phyloP scores from a whole-genome alignment of 495 filamentous ascomycete species.

The Penicillium mononematosum region DNA sequence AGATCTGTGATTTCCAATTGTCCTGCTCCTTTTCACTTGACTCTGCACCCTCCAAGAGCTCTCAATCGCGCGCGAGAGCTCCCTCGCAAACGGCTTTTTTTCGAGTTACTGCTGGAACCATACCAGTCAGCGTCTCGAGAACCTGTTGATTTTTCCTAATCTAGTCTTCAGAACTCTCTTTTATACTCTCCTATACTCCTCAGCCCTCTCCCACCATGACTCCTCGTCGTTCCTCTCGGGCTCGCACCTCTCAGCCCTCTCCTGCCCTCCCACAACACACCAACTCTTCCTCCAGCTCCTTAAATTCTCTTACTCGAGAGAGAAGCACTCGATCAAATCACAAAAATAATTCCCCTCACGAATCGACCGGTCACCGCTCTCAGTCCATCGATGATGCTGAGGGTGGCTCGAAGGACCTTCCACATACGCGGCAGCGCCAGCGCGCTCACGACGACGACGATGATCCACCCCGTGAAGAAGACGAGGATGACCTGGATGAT shows the following conservation, averaged over 20 bases:
- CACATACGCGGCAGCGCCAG: conserved; percentile 69
- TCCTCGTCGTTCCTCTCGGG: conserved; percentile 88
- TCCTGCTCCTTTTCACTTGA: conserved; percentile 16
- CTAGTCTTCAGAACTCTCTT: conserved; percentile 12
- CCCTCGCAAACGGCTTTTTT: conserved; percentile 25
- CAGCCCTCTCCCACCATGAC: conserved; percentile 48
- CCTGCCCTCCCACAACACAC: conserved; percentile 64
- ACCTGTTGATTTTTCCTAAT: conserved; percentile 10
- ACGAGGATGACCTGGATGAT: conserved; percentile 63
- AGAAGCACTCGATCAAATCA: conserved; percentile 68
- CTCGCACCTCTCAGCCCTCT: conserved; percentile 76
- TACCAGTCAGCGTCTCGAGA: conserved; percentile 3
- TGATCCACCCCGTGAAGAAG: conserved; percentile 49
- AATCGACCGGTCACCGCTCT: conserved; percentile 70
- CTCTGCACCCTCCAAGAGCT: conserved; percentile 22
- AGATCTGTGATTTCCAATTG: conserved; percentile 31
- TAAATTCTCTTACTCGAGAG: conserved; percentile 66
- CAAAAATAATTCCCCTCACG: conserved; percentile 70
- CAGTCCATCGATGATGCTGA: conserved; percentile 75
- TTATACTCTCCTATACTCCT: conserved; percentile 10
- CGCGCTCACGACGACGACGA: conserved; percentile 64
- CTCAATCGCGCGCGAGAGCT: conserved; percentile 32
- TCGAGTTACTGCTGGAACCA: conserved; percentile 16
- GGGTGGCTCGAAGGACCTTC: conserved; percentile 56
- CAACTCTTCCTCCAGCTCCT: conserved; percentile 78